A percentile compares a stretch with the other conserved stretches of the same genome.
phyloP scores from a whole-genome alignment of 805 yeast genomes.

The Candida rishiriensis region DNA sequence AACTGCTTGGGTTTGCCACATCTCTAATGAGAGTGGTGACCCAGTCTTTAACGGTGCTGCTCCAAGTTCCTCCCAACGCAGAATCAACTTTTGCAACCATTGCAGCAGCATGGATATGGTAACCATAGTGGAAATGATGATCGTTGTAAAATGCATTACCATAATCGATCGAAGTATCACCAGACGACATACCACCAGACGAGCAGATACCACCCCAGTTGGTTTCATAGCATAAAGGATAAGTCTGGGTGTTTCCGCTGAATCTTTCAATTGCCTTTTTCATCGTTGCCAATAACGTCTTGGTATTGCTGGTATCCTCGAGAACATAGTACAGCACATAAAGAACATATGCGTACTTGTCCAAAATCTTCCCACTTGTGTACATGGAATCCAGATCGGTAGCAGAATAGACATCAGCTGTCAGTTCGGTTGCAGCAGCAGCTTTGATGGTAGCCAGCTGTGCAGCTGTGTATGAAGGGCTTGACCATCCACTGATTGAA shows the following conservation, averaged over 20 bases:
- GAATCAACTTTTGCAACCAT: slow-evolving; percentile 52
- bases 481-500: slow-evolving; percentile 32
- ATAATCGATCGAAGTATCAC: slow-evolving; percentile 54
- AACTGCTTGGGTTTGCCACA: slow-evolving; percentile 52
- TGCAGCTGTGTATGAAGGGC: slow-evolving; percentile 16
- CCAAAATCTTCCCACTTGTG: slow-evolving; percentile 80
- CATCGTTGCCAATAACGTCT: slow-evolving; percentile 48
- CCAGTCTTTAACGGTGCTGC: slow-evolving; percentile 44
- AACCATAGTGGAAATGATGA: slow-evolving; percentile 75
- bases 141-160: slow-evolving; percentile 71
- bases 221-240: slow-evolving; percentile 72
- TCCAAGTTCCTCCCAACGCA: slow-evolving; percentile 48
- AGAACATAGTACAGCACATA: slow-evolving; percentile 65
- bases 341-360: slow-evolving; percentile 81
- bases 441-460: slow-evolving; percentile 19
- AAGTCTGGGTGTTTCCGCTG: slow-evolving; percentile 56
- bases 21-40: slow-evolving; percentile 58
- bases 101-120: slow-evolving; percentile 69
- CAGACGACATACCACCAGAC: slow-evolving; percentile 47
- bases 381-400: slow-evolving; percentile 52
- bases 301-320: slow-evolving; percentile 47
- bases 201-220: slow-evolving; percentile 73
- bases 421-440: slow-evolving; percentile 36
- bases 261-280: slow-evolving; percentile 66
- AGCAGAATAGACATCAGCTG: slow-evolving; percentile 39